Conservation (phyloP, 495 filamentous ascomycete species). For the Geopyxis carbonaria region DNA sequence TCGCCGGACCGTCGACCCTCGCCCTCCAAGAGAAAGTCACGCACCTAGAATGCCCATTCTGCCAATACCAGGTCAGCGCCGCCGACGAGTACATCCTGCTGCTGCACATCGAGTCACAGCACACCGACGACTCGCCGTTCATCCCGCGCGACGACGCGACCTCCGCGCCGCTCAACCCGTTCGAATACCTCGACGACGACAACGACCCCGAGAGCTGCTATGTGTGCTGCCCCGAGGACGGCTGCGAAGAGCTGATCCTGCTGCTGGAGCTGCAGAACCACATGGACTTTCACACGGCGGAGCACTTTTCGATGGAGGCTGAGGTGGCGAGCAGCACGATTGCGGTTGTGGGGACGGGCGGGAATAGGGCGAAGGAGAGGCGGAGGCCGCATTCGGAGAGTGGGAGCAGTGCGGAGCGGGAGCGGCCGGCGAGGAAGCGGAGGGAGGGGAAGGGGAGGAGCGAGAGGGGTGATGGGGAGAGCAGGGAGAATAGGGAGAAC, state of each 20-base stretch:
- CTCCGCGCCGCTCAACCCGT: conserved; percentile 6
- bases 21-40: conserved; percentile 7
- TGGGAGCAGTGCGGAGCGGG: neutral
- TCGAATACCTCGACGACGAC: conserved; percentile 12
- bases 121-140: conserved; percentile 42
- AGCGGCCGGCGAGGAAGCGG: conserved; percentile 2
- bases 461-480: conserved; percentile 7
- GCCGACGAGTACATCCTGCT: conserved; percentile 28
- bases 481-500: conserved; percentile 8
- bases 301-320: conserved; percentile 35
- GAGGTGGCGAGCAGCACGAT: conserved; percentile 28
- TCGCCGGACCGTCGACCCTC: no score
- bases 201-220: conserved; percentile 50
- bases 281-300: conserved; percentile 53
- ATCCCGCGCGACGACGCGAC: conserved; percentile 26
- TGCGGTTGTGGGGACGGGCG: conserved; percentile 9
- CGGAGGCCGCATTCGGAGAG: neutral
- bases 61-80: conserved; percentile 27
- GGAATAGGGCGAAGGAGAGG: conserved; percentile 11
- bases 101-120: conserved; percentile 42
- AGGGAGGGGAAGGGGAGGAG: conserved; percentile 4
- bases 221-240: conserved; percentile 48
- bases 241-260: conserved; percentile 54
- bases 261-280: conserved; percentile 49
- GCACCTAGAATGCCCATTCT: conserved; percentile 30